Evolutionary conservation across 768 basidiomycete species (phyloP), one percentile per base, ranked within the genome.

Genomic region (Psilocybe cubensis): DNA sequence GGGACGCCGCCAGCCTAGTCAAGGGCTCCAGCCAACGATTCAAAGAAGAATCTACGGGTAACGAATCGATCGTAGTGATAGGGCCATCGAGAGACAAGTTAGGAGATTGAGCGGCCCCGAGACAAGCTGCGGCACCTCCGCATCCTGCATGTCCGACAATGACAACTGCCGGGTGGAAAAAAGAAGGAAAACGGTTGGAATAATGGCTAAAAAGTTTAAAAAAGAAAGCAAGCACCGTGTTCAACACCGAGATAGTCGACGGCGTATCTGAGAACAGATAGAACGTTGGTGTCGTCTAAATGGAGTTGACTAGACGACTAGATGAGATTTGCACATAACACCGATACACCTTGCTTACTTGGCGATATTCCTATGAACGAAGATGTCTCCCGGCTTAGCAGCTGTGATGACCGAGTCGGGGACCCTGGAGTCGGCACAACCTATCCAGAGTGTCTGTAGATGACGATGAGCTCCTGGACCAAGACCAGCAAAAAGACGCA

Each of bases 341-440:
- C 29, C 47, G 21, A 52, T n/a, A 29, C 33, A n/a, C 17, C 40
- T 51, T 28, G 73, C 86, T 56, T 62, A 92, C 88, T 96, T 95
- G 52, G 92, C 94, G 62, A 96, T 87, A 72, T 95, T 95, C 45
- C 94, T 79, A 72, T 93, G 87, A 25, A 89, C 86, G 65, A 96
- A 95, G 58, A 91, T 83, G 42, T 88, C 88, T 52, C 93, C 94
- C 0, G 94, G 94, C 60, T 79, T 79, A 8, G 84, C 76, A 31
- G 77, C 83, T 31, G 85, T 86, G 55, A 91, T 75, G 62, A 91
- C 87, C 31, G 84, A 84, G 70, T 93, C 92, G 18, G 91, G 92
- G 2, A 94, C 89, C 60, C 94, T 80, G 10, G 92, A 94, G 70
- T 96, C 94, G 33, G 92, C 82, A 70, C 89, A 92, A 48, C 89